These are phyloP conservation scores for Debaryomyces nepalensis DNA, from an alignment of 1,139 yeast genomes.

Conservation along the genomic window DNA sequence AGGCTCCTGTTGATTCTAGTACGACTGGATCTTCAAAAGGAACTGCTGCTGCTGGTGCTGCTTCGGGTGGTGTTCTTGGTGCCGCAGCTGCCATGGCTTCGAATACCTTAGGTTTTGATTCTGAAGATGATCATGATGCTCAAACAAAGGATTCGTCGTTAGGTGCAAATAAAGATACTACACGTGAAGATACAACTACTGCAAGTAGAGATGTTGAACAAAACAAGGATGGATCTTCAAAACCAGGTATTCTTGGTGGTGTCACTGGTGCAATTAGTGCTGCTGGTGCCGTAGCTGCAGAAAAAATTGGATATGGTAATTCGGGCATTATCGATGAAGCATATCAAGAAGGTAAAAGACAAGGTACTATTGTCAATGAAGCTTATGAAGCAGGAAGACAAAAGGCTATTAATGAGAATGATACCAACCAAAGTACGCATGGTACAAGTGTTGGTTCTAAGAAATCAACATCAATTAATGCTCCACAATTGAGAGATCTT, in stretches of 20 bases:
- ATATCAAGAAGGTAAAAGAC: conserved; percentile 22
- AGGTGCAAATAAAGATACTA: not conserved
- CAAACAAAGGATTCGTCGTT: not conserved
- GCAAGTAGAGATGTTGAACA: not conserved
- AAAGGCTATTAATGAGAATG: conserved; percentile 14
- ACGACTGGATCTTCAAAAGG: no score
- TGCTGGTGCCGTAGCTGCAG: conserved; percentile 23
- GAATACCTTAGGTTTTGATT: conserved; percentile 19
- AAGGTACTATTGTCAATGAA: conserved; percentile 17
- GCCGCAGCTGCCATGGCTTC: conserved; percentile 19
- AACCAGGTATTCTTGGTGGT: conserved; percentile 21
- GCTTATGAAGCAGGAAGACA: conserved; percentile 22
- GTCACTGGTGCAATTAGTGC: conserved; percentile 25
- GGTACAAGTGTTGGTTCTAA: conserved; percentile 3
- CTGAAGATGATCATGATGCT: conserved; percentile 11
- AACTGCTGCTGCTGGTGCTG: conserved; percentile 3
- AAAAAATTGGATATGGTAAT: conserved; percentile 18
- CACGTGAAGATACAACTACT: not conserved
- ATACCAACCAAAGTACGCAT: conserved; percentile 7
- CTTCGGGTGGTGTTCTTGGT: conserved; percentile 16
- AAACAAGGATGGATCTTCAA: conserved; percentile 14
- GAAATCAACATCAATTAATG: conserved; percentile 1
- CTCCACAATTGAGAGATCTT: conserved; percentile 10
- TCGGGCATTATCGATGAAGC: conserved; percentile 19
- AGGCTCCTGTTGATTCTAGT: no score